Evolutionary conservation across 75 land plant genomes (phyloP).

Genomic region (Chamaecyparis obtusa): DNA sequence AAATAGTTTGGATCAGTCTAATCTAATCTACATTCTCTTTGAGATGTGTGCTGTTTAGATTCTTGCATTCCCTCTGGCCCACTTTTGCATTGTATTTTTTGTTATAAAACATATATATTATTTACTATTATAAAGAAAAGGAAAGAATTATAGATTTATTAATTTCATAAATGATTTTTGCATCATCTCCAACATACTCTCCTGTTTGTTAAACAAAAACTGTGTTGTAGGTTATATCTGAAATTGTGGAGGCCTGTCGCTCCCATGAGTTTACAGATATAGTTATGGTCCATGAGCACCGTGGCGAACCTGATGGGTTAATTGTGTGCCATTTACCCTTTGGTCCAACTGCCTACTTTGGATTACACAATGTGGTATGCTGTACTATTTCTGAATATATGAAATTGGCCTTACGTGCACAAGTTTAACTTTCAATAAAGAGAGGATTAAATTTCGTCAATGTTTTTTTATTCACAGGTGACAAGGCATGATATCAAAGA

Average conservation of each 20-base stretch:
- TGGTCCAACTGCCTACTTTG: slow-evolving; percentile 98
- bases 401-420: neutral
- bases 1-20: neutral
- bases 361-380: slow-evolving; percentile 93
- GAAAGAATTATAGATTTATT: neutral
- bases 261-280: slow-evolving; percentile 96
- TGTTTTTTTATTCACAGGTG: slow-evolving; percentile 39
- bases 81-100: neutral
- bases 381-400: neutral
- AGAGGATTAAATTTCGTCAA: neutral
- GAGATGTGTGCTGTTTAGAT: neutral
- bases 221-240: slow-evolving; percentile 76
- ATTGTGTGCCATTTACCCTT: slow-evolving; percentile 93
- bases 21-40: neutral
- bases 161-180: neutral
- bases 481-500: slow-evolving; percentile 99
- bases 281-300: slow-evolving; percentile 93
- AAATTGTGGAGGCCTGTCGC: slow-evolving; percentile 82
- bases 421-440: neutral
- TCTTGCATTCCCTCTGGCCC: neutral
- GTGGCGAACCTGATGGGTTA: slow-evolving; percentile 97
- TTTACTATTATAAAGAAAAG: neutral
- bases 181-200: neutral
- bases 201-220: slow-evolving; percentile 6
- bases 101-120: neutral